Percentiles rank a stretch among this genome's conserved stretches.
phyloP scores from a whole-genome alignment of 495 filamentous ascomycete genomes.

The Penicillium diatomitis region DNA sequence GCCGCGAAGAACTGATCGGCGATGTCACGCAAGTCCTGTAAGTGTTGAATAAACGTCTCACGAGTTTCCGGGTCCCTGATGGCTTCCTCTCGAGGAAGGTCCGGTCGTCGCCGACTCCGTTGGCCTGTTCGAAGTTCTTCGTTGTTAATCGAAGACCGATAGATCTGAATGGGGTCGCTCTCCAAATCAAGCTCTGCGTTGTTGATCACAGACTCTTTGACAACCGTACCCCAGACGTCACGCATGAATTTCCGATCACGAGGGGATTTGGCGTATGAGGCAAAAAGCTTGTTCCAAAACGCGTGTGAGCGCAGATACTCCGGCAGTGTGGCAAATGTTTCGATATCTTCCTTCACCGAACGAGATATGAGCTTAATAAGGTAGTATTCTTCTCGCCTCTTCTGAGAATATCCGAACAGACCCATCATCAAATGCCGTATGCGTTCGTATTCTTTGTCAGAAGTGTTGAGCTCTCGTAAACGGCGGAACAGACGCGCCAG shows the following conservation, averaged over 20 bases:
- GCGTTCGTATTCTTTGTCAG: constrained; percentile 87
- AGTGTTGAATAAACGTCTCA: constrained; percentile 81
- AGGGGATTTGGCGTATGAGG: constrained; percentile 83
- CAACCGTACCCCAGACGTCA: constrained; percentile 70
- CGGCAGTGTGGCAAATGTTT: constrained; percentile 59
- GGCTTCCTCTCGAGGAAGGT: constrained; percentile 81
- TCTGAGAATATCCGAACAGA: constrained; percentile 94
- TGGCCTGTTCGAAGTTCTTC: constrained; percentile 90
- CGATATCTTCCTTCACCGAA: constrained; percentile 80
- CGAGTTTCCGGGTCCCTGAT: constrained; percentile 91
- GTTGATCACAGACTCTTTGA: constrained; percentile 82
- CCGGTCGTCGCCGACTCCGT: constrained; percentile 64
- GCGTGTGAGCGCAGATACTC: constrained; percentile 86
- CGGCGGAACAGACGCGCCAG: constrained; percentile 78
- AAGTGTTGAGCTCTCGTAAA: constrained; percentile 71
- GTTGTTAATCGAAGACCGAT: constrained; percentile 87
- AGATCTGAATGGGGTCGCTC: constrained; percentile 96
- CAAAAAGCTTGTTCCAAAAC: constrained; percentile 83
- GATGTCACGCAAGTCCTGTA: constrained; percentile 88
- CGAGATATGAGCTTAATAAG: constrained; percentile 79
- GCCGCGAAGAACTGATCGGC: constrained; percentile 76
- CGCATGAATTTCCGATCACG: constrained; percentile 86
- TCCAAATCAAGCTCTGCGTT: constrained; percentile 87
- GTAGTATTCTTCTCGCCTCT: constrained; percentile 93
- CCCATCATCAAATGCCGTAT: constrained; percentile 94